Base-by-base conservation (phyloP, 768 basidiomycete species). In the Mycena olivaceomarginata region DNA sequence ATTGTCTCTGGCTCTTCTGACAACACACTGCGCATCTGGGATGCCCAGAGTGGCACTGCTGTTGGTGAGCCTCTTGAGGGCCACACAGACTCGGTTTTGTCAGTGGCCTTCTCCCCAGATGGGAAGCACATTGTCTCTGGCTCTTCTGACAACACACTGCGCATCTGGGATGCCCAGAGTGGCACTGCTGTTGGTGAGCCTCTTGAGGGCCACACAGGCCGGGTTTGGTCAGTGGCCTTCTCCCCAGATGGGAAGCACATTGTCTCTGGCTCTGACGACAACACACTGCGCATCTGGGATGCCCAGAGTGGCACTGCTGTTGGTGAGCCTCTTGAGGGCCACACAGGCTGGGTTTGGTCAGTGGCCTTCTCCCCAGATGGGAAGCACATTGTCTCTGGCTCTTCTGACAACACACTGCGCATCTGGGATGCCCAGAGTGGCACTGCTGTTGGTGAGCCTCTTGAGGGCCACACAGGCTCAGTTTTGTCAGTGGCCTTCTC, bases 281-380 rank as follows among this genome's bases (percentile, higher is more conserved):
- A 56, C 16, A 68, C 48, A 53, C 45, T 68, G 13, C 67, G 53
- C 39, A 68, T 68, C 37, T 68, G 67, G 67, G 67, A 68, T 56
- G 51, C 67, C 7, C 20, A 39, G 39, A 68, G 51, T 56, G 67
- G 67, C 15, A 18, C 48, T 53, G 45, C 48, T n/a, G 11, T 68
- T 31, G 67, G 67, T 56, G 51, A 40, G 20, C 67, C 67, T 39
- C 45, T 68, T 37, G 43, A 53, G 22, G 67, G 67, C 45, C 67
- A 68, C 37, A 53, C 46, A 31, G 66, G 2, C 22, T 6, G 0
- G 15, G n/a, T 31, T 31, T 31, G 31, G 31, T 31, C 31, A 31
- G 31, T 31, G 31, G 31, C 31, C 31, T 31, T 31, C 31, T 31
- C 31, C 31, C 31, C 31, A 31, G 31, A 31, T 31, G 31, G 31